Conservation (phyloP, 2,329 filamentous ascomycete genomes). For the Zymoseptoria brevis region DNA sequence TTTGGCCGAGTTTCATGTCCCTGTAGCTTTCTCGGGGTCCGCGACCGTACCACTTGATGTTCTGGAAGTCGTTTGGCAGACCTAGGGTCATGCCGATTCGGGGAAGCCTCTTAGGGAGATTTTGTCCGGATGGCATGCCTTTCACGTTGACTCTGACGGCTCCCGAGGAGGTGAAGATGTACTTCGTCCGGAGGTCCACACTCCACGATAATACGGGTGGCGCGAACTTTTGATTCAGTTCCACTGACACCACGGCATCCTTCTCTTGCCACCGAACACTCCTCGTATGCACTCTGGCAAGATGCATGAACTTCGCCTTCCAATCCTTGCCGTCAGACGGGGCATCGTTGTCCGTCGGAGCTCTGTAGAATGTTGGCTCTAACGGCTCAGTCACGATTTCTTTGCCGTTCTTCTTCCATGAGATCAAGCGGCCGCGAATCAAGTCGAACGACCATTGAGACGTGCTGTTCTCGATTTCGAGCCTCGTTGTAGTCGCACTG, state of each 20-base stretch:
- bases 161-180: conserved; percentile 44
- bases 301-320: conserved; percentile 30
- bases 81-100: conserved; percentile 54
- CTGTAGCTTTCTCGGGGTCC: conserved; percentile 59
- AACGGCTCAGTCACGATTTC: conserved; percentile 16
- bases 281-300: conserved; percentile 16
- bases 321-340: conserved; percentile 50
- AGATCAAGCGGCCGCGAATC: conserved; percentile 13
- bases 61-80: conserved; percentile 40
- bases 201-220: conserved; percentile 58
- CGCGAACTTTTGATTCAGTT: conserved; percentile 27
- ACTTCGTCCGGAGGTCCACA: conserved; percentile 37
- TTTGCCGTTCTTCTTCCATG: conserved; percentile 20
- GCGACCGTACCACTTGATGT: conserved; percentile 53
- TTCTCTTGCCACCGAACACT: conserved; percentile 9
- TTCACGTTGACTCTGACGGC: conserved; percentile 40
- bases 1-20: conserved; percentile 56
- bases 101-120: conserved; percentile 49
- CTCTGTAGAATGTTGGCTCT: conserved; percentile 48
- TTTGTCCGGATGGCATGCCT: conserved; percentile 31
- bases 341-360: conserved; percentile 58
- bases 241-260: conserved; percentile 8
- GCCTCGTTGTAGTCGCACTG: conserved; percentile 1
- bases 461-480: conserved; percentile 5
- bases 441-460: conserved; percentile 17